These are phyloP conservation scores for Cladosporium sphaerospermum DNA, from an alignment of 2,329 filamentous ascomycete species.

Conservation along the genomic window DNA sequence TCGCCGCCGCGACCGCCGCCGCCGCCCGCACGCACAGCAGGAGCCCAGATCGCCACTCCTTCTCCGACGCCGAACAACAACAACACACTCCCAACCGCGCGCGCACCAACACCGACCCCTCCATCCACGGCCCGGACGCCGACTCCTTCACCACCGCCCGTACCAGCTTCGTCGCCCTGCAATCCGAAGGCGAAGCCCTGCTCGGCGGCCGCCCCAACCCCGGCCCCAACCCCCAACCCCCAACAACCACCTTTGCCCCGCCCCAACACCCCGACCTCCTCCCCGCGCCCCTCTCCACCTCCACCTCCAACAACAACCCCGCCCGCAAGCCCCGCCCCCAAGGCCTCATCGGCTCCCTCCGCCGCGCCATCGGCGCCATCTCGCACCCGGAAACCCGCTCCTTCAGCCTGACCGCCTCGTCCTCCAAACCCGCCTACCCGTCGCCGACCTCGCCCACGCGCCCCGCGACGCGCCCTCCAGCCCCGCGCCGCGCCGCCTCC, in stretches of 20 bases:
- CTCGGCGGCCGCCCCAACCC: slow-evolving; percentile 35
- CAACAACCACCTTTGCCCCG: background rate
- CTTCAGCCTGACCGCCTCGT: slow-evolving; percentile 23
- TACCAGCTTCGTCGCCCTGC: slow-evolving; percentile 44
- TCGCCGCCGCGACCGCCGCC: slow-evolving; percentile 26
- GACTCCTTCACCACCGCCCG: slow-evolving; percentile 49
- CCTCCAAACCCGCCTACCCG: slow-evolving; percentile 11
- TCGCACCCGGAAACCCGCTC: slow-evolving; percentile 23
- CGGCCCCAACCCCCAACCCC: no score
- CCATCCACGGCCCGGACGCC: slow-evolving; percentile 27
- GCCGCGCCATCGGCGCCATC: slow-evolving; percentile 27
- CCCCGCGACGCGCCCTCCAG: slow-evolving; percentile 11
- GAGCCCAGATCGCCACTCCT: slow-evolving; percentile 26
- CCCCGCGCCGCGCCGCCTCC: slow-evolving; percentile 38
- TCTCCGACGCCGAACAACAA: slow-evolving; percentile 32
- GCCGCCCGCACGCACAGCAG: slow-evolving; percentile 13
- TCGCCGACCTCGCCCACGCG: slow-evolving; percentile 18
- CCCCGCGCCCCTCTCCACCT: slow-evolving; percentile 1
- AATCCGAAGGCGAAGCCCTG: slow-evolving; percentile 47
- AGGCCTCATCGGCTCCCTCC: slow-evolving; percentile 29
- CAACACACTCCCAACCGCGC: slow-evolving; percentile 11
- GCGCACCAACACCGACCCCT: slow-evolving; percentile 6
- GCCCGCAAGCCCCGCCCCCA: slow-evolving; percentile 7
- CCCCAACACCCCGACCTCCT: slow-evolving; percentile 3
- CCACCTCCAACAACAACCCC: no score